Evolutionary conservation across 177 flowering plant species (phyloP).

Genomic region (Vitis hybrid): DNA sequence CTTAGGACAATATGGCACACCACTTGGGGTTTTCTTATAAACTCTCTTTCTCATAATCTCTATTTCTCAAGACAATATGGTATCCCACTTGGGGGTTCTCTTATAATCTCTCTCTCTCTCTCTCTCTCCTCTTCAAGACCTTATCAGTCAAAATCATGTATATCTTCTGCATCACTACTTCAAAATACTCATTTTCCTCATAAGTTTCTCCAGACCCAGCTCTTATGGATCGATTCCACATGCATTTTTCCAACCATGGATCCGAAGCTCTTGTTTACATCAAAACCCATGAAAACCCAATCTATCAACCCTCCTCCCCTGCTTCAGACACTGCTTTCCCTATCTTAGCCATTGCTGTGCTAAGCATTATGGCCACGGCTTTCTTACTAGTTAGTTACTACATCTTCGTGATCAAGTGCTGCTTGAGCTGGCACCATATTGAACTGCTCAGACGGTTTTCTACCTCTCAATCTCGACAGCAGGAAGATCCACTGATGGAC

Average conservation of each 20-base stretch:
- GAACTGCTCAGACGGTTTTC: conserved; percentile 32
- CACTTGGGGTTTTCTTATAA: no score
- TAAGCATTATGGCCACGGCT: conserved; percentile 44
- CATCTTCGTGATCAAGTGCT: conserved; percentile 42
- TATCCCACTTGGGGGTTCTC: no score
- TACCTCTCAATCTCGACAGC: conserved; percentile 17
- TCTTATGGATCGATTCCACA: conserved; percentile 18
- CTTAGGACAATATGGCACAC: no score
- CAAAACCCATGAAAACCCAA: conserved; percentile 18
- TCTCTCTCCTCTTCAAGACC: no score
- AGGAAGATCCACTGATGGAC: conserved; percentile 35
- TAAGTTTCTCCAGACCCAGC: neutral
- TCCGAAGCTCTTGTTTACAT: conserved; percentile 17
- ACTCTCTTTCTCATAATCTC: no score
- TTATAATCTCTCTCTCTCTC: no score
- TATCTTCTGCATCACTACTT: no score
- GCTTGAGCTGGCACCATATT: conserved; percentile 33
- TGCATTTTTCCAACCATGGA: conserved; percentile 10
- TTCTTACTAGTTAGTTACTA: conserved; percentile 47
- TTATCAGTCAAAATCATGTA: no score
- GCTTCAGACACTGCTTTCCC: conserved; percentile 37
- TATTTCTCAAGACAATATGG: no score
- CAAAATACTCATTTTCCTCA: no score
- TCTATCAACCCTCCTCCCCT: conserved; percentile 15
- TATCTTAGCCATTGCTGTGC: conserved; percentile 33